phyloP scores from a whole-genome alignment of 2,329 filamentous ascomycete genomes.

The Fusarium odoratissimum region DNA sequence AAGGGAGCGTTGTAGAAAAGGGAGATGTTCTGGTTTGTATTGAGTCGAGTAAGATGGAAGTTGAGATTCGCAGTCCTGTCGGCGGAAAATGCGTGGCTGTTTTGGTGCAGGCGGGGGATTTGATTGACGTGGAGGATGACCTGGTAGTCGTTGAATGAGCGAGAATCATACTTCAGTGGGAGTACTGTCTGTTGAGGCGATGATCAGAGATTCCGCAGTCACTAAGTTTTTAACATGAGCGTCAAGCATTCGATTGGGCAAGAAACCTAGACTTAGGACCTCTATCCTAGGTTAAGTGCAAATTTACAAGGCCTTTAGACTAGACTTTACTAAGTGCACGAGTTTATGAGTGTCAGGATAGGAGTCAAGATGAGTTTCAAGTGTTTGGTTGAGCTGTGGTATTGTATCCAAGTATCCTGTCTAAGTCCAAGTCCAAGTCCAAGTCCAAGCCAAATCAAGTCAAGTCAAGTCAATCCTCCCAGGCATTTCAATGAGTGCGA shows the following conservation, averaged over 20 bases:
- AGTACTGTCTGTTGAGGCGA: too few species aligned
- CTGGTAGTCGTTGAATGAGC: constrained; percentile 40
- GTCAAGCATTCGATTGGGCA: neutral
- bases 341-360: neutral
- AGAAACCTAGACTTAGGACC: too few species aligned
- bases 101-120: constrained; percentile 44
- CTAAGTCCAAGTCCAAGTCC: neutral
- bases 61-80: constrained; percentile 49
- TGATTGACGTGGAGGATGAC: constrained; percentile 47
- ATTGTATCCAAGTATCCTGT: neutral
- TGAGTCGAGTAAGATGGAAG: constrained; percentile 54
- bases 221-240: neutral
- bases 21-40: constrained; percentile 50
- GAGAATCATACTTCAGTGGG: neutral
- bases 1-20: constrained; percentile 40
- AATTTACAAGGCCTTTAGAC: neutral
- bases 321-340: neutral
- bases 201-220: neutral
- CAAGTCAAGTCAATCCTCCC: neutral
- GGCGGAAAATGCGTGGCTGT: constrained; percentile 44
- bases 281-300: neutral
- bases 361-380: neutral
- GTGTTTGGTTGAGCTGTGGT: neutral
- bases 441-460: neutral
- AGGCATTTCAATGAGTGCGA: neutral